Evolutionary conservation across 192 early-diverging fungal species (phyloP), one percentile per base, ranked within the genome.

Genomic region (Coemansia sp.): DNA sequence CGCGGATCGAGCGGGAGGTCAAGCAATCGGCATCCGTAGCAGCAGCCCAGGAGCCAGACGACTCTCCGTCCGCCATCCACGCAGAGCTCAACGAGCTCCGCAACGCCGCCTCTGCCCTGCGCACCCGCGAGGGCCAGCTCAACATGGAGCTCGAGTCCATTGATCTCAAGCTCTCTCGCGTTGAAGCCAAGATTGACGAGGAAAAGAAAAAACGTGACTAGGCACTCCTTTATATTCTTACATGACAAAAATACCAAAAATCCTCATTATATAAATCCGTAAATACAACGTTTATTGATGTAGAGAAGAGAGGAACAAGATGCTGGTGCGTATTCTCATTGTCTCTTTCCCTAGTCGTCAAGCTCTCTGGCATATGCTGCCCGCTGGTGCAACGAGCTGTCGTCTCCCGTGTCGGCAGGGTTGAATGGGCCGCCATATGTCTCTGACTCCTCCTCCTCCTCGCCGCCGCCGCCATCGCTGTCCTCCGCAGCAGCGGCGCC

Each of bases 111-210:
- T 32, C 65, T 0, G 15, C 58, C 1, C 70, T 82, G 11, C 39
- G 39, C 11, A 67, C 71, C 4, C 68, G 73, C 13, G 75, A 82
- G 49, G 57, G 61, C 3, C 21, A 64, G 50, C 58, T 82, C 3
- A 56, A 37, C 3, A 48, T 54, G 44, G 79, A 82, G 49, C 62
- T 74, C 16, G 71, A 82, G 5, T 63, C 74, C 4, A 68, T 82
- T n/a, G 44, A 49, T n/a, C 21, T 66, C 45, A 82, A 82, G 65
- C 71, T 76, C 16, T 9, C 62, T 39, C 70, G 79, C 9, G 65
- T 82, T 12, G 71, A 74, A 19, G 59, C 63, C 11, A 71, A 64
- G 26, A 71, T 73, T 2, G 67, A 45, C 3, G 52, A 65, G 5
- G 10, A 58, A n/a, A 50, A 67, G n/a, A 47, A 56, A 41, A 59